These are phyloP conservation scores for Chalciporus pseudorubinellus DNA, from an alignment of 768 basidiomycete genomes.

Conservation along the genomic window DNA sequence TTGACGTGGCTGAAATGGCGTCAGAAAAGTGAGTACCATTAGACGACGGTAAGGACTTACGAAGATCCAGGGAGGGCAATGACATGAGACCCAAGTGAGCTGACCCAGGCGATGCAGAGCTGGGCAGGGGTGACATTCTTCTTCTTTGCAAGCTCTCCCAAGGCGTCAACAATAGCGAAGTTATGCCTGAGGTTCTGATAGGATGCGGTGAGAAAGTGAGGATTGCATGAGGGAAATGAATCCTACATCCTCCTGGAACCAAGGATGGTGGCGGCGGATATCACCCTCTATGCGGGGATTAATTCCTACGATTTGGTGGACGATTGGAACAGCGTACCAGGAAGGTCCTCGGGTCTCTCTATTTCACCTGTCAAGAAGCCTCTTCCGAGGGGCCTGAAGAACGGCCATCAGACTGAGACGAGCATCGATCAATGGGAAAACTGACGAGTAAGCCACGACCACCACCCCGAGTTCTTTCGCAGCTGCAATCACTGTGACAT, in stretches of 20 bases:
- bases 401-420: slow-evolving; percentile 1
- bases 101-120: slow-evolving; percentile 43
- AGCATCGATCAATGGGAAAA: too few species aligned
- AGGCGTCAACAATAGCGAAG: slow-evolving; percentile 41
- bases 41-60: slow-evolving; percentile 22
- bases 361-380: slow-evolving; percentile 49
- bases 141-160: slow-evolving; percentile 39
- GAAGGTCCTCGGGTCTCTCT: slow-evolving; percentile 34
- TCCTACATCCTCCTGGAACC: slow-evolving; percentile 41
- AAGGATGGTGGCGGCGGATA: slow-evolving; percentile 34
- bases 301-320: not conserved
- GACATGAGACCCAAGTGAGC: slow-evolving; percentile 36
- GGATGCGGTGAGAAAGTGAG: not conserved
- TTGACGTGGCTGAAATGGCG: slow-evolving; percentile 23
- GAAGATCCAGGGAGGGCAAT: slow-evolving; percentile 50
- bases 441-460: slow-evolving; percentile 57
- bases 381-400: slow-evolving; percentile 44
- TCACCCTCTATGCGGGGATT: slow-evolving; percentile 36
- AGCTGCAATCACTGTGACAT: slow-evolving; percentile 43
- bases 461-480: slow-evolving; percentile 50
- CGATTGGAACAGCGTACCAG: slow-evolving; percentile 11
- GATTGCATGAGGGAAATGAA: slow-evolving; percentile 3
- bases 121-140: slow-evolving; percentile 43
- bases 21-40: not conserved
- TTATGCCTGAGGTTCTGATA: slow-evolving; percentile 41